Evolutionary conservation across 192 early-diverging fungal species (phyloP), one percentile per base, ranked within the genome.

Genomic region (Coemansia erecta): DNA sequence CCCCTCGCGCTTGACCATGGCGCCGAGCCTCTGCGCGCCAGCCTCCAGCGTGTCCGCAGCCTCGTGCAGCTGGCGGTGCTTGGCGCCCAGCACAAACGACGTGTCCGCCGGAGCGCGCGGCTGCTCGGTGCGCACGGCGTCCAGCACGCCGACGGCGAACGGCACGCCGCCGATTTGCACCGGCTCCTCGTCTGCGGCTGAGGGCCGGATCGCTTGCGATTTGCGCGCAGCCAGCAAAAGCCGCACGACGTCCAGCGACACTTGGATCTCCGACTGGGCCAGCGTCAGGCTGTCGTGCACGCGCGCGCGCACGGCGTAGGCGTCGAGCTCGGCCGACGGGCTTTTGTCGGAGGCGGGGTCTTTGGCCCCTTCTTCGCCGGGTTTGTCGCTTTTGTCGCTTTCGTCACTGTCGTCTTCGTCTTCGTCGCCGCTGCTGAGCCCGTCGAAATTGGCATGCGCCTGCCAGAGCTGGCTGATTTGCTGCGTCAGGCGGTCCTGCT

Each of bases 401-500:
- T 72, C 58, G 1, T 48, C 46, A 12, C 12, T 26, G 8, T 37
- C 55, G 14, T 12, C 12, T 31, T 42, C 44, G 41, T 37, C 28
- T 19, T 28, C 40, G 40, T 66, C 66, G 9, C 49, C 37, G 2
- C 18, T 14, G 26, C 15, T 12, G 53, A 77, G 61, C 0, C 75
- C 75, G 7, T 58, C 43, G 43, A 78, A 78, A 21, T 72, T 72
- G 18, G 39, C 44, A 44, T 78, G 63, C 13, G 62, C 21, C 26
- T 68, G 65, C 75, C 75, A 78, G 19, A 78, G 75, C 58, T 71
- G 61, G 2, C 60, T 66, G 33, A 78, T 78, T 35, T 78, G 75
- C 55, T 52, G 60, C 13, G 66, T 47, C 59, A 72, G 67, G 39
- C 56, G 40, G 15, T 68, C 69, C 6, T 72, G 65, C 15, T 61